Evolutionary conservation across 129 eudicot genomes (phyloP).

Genomic region (Sambucus nigra): DNA sequence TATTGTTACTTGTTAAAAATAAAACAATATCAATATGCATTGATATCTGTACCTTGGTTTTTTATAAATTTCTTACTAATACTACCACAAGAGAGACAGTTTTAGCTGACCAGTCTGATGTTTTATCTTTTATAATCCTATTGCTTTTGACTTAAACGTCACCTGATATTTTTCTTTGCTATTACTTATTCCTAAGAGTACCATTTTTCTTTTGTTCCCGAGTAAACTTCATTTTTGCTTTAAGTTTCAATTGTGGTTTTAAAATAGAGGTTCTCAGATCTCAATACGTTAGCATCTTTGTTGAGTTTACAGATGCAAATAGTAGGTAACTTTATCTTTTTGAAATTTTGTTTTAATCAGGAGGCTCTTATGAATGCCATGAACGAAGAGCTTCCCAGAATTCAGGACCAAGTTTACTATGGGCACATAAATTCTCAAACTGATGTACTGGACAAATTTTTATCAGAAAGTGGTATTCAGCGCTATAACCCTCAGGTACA

Average conservation of each 20-base stretch:
- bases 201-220: background rate
- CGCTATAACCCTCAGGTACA: slow-evolving; percentile 89
- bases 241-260: background rate
- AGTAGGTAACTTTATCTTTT: background rate
- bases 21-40: no score
- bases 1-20: no score
- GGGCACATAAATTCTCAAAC: slow-evolving; percentile 85
- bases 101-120: no score
- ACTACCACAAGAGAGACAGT: no score
- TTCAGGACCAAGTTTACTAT: slow-evolving; percentile 97
- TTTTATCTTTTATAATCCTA: no score
- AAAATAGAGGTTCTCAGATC: background rate
- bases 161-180: background rate
- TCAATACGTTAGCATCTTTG: background rate
- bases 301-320: background rate
- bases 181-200: background rate
- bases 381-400: slow-evolving; percentile 92
- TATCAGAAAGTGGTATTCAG: slow-evolving; percentile 77
- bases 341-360: slow-evolving; percentile 41
- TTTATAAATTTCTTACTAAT: no score
- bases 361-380: slow-evolving; percentile 75
- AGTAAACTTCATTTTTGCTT: no score
- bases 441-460: slow-evolving; percentile 71
- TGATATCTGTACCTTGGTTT: no score
- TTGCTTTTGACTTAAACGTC: no score